Evolutionary conservation across 179 eudicot species (phyloP).

Genomic region (Drosera spatulata): DNA sequence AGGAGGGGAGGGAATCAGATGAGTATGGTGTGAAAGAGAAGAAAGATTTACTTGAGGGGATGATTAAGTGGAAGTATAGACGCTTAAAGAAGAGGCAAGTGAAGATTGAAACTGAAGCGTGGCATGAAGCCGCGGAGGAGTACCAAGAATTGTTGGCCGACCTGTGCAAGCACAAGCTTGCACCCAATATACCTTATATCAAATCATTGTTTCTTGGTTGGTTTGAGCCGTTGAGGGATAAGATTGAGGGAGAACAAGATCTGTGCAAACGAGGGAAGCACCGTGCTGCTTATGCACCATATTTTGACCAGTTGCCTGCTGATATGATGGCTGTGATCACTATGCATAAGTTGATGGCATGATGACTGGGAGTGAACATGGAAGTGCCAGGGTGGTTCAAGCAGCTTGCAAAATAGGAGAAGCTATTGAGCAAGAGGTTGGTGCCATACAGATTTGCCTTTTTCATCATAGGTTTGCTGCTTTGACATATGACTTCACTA

Average conservation of each 20-base stretch:
- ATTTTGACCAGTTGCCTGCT: conserved; percentile 67
- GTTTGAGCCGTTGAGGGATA: conserved; percentile 82
- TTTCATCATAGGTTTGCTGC: conserved; percentile 2
- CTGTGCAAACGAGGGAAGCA: conserved; percentile 43
- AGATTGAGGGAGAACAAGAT: conserved; percentile 69
- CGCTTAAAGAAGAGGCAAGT: conserved; percentile 63
- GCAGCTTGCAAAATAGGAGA: conserved; percentile 81
- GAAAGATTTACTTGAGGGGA: too few relatives aligned
- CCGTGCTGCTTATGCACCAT: conserved; percentile 52
- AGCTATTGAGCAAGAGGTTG: conserved; percentile 91
- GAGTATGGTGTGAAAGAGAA: too few relatives aligned
- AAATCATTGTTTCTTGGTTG: conserved; percentile 20
- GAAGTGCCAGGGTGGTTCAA: conserved; percentile 59
- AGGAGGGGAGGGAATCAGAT: too few relatives aligned
- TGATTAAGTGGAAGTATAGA: conserved; percentile 19
- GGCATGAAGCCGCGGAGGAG: conserved; percentile 84
- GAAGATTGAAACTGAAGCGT: conserved; percentile 82
- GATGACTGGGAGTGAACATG: conserved; percentile 74
- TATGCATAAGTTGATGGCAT: conserved; percentile 91
- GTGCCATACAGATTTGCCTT: conserved; percentile 14
- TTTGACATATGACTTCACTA: neutral
- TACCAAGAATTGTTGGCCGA: conserved; percentile 73
- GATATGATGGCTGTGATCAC: conserved; percentile 93
- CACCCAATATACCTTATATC: conserved; percentile 88
- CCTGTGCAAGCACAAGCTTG: conserved; percentile 81